Conservation (phyloP, 257 asterid genomes). For the Echium plantagineum region DNA sequence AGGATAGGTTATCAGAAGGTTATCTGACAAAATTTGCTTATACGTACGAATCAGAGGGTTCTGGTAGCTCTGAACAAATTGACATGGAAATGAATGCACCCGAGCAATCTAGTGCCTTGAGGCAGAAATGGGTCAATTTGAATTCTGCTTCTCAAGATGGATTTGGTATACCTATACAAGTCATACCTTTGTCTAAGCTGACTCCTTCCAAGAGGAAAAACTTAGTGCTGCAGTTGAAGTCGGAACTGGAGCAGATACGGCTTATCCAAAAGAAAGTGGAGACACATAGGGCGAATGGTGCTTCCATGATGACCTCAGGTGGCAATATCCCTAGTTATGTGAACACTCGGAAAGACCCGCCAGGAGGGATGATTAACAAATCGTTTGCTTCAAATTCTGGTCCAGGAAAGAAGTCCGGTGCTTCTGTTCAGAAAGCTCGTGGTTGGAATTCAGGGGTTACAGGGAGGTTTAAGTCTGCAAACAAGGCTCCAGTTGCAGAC, state of each 20-base stretch:
- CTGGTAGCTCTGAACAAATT: slow-evolving; percentile 47
- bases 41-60: slow-evolving; percentile 55
- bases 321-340: slow-evolving; percentile 37
- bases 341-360: slow-evolving; percentile 30
- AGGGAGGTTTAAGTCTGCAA: slow-evolving; percentile 50
- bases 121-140: slow-evolving; percentile 62
- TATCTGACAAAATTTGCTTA: slow-evolving; percentile 40
- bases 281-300: slow-evolving; percentile 29
- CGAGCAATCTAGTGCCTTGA: slow-evolving; percentile 34
- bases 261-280: slow-evolving; percentile 41
- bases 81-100: slow-evolving; percentile 24
- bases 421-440: slow-evolving; percentile 21
- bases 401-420: slow-evolving; percentile 22
- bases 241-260: slow-evolving; percentile 66
- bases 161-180: slow-evolving; percentile 61
- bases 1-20: slow-evolving; percentile 41
- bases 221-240: slow-evolving; percentile 41
- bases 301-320: slow-evolving; percentile 28
- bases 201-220: slow-evolving; percentile 48
- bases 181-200: slow-evolving; percentile 41
- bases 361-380: slow-evolving; percentile 28
- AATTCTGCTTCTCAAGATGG: slow-evolving; percentile 63
- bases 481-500: slow-evolving; percentile 9
- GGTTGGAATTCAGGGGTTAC: slow-evolving; percentile 48
- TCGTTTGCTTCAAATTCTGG: slow-evolving; percentile 22